Conservation (phyloP, 2,329 filamentous ascomycete genomes). For the Alternaria arborescens region DNA sequence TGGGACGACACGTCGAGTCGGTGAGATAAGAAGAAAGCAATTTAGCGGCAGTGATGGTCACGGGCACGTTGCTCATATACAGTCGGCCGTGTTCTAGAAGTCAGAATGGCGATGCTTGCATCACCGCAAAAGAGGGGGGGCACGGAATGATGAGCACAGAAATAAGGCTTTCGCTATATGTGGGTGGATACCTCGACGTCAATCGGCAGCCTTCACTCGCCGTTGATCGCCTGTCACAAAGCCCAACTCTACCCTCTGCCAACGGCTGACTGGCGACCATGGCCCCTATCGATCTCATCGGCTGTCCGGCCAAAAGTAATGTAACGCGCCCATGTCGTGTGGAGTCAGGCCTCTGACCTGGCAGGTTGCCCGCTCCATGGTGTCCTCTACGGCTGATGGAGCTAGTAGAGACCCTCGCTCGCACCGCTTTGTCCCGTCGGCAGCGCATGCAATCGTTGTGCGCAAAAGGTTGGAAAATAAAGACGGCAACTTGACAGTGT, state of each 20-base stretch:
- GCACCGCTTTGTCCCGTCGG: slow-evolving; percentile 30
- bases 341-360: slow-evolving; percentile 23
- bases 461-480: slow-evolving; percentile 20
- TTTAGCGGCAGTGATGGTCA: slow-evolving; percentile 38
- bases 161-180: slow-evolving; percentile 28
- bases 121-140: slow-evolving; percentile 23
- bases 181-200: slow-evolving; percentile 43
- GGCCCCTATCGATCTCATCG: slow-evolving; percentile 14
- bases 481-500: slow-evolving; percentile 16
- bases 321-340: slow-evolving; percentile 23
- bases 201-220: slow-evolving; percentile 36
- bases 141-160: slow-evolving; percentile 20
- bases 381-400: slow-evolving; percentile 32
- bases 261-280: slow-evolving; percentile 20
- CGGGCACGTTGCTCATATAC: slow-evolving; percentile 35
- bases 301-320: slow-evolving; percentile 20
- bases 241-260: slow-evolving; percentile 18
- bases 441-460: slow-evolving; percentile 14
- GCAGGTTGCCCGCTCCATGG: slow-evolving; percentile 24
- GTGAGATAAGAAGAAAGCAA: slow-evolving; percentile 29
- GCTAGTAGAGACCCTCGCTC: slow-evolving; percentile 21
- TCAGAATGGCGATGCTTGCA: slow-evolving; percentile 25
- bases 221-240: slow-evolving; percentile 30
- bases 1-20: slow-evolving; percentile 15
- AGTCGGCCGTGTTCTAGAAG: slow-evolving; percentile 26